Evolutionary conservation across 371 early-diverging fungal genomes (phyloP).

Genomic region (Conidiobolus incongruus): DNA sequence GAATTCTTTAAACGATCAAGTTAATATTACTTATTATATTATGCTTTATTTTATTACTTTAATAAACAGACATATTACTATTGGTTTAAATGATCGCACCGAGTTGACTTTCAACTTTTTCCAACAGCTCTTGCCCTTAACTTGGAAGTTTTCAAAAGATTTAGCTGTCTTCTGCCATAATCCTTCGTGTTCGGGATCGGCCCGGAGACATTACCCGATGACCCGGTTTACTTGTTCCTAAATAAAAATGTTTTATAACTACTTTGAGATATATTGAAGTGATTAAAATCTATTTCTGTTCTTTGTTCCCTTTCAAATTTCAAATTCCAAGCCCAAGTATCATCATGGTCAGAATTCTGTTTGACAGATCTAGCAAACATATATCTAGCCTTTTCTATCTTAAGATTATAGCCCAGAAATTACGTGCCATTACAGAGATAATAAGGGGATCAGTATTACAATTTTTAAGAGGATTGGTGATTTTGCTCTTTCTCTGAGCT

Average conservation of each 20-base stretch:
- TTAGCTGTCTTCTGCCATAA: background rate
- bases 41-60: too few relatives aligned
- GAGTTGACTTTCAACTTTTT: too few relatives aligned
- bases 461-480: slow-evolving; percentile 77
- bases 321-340: slow-evolving; percentile 89
- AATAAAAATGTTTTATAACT: background rate
- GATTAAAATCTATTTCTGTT: slow-evolving; percentile 16
- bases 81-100: too few relatives aligned
- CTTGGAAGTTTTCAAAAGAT: too few relatives aligned
- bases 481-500: slow-evolving; percentile 66
- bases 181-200: slow-evolving; percentile 2
- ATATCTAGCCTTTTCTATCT: slow-evolving; percentile 73
- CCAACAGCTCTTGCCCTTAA: too few relatives aligned
- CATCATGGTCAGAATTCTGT: slow-evolving; percentile 72
- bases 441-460: slow-evolving; percentile 73
- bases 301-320: slow-evolving; percentile 74
- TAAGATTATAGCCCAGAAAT: slow-evolving; percentile 86
- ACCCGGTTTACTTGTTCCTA: background rate
- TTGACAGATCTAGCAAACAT: slow-evolving; percentile 77
- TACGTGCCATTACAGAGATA: slow-evolving; percentile 55
- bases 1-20: too few relatives aligned
- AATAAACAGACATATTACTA: too few relatives aligned
- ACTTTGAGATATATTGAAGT: background rate
- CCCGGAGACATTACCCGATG: background rate
- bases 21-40: too few relatives aligned